These are phyloP conservation scores for Skeletonema menzelii DNA, from an alignment of 108 stramenopile genomes.

Conservation along the genomic window DNA sequence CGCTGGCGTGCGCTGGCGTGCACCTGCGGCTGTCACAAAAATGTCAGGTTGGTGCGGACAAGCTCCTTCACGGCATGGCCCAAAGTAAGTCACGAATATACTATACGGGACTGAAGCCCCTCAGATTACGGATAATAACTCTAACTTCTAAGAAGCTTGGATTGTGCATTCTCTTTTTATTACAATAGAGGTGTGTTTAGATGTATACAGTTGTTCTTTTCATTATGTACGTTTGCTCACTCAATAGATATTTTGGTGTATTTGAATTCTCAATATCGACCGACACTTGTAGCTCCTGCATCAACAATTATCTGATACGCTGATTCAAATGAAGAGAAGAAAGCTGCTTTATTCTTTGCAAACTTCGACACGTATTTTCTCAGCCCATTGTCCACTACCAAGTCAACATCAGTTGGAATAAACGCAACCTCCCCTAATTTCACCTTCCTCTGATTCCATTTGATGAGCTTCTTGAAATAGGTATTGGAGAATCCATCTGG, in stretches of 20 bases:
- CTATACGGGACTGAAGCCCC: too few relatives aligned
- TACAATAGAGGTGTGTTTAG: too few relatives aligned
- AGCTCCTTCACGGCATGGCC: too few relatives aligned
- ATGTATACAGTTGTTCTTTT: too few relatives aligned
- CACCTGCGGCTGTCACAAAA: too few relatives aligned
- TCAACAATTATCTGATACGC: slow-evolving; percentile 60
- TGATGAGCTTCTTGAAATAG: slow-evolving; percentile 50
- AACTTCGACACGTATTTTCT: slow-evolving; percentile 41
- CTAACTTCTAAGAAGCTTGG: too few relatives aligned
- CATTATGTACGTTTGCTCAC: too few relatives aligned
- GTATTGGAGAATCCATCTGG: slow-evolving; percentile 50
- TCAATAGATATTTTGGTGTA: background rate
- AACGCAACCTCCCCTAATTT: slow-evolving; percentile 56
- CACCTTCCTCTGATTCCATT: slow-evolving; percentile 57
- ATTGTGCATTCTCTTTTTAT: too few relatives aligned
- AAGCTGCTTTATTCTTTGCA: slow-evolving; percentile 45
- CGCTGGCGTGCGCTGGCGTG: too few relatives aligned
- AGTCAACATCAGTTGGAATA: slow-evolving; percentile 67
- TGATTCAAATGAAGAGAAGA: slow-evolving; percentile 30
- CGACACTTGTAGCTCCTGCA: slow-evolving; percentile 21
- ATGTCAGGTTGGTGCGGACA: too few relatives aligned
- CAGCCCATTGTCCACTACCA: slow-evolving; percentile 63
- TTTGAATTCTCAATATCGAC: slow-evolving; percentile 11
- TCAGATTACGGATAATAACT: too few relatives aligned
- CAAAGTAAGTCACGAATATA: too few relatives aligned